These are phyloP conservation scores for Viola odorata DNA, from an alignment of 345 rosid species.

Conservation along the genomic window DNA sequence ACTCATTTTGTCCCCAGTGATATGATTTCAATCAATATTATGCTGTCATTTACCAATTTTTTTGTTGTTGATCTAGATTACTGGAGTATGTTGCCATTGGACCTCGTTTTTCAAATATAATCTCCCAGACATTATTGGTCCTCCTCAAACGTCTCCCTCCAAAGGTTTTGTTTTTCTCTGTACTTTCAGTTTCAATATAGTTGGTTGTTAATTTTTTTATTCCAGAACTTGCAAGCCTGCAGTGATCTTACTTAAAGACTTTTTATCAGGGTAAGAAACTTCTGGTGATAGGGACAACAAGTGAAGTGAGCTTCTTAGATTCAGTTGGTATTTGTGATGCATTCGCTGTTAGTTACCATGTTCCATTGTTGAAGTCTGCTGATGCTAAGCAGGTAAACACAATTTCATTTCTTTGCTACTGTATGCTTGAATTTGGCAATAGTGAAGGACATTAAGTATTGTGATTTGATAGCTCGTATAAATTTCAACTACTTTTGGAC, in stretches of 20 bases:
- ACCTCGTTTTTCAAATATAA: conserved; percentile 91
- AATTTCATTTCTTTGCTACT: too few species aligned
- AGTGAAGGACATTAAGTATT: neutral
- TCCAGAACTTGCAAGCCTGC: neutral
- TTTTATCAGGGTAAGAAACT: conserved; percentile 75
- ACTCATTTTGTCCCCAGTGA: neutral
- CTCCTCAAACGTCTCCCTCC: conserved; percentile 95
- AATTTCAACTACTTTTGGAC: too few species aligned
- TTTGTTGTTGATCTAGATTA: conserved; percentile 46
- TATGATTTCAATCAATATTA: neutral
- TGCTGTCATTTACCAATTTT: neutral
- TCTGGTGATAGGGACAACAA: conserved; percentile 87
- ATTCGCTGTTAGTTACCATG: conserved; percentile 65
- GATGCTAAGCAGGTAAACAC: conserved; percentile 80
- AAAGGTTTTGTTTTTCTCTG: conserved; percentile 43
- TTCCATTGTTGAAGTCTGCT: conserved; percentile 62
- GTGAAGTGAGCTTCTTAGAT: conserved; percentile 77
- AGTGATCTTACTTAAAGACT: conserved; percentile 4
- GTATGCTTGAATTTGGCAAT: too few species aligned
- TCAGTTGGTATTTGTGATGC: conserved; percentile 66
- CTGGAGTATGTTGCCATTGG: conserved; percentile 93
- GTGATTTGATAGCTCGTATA: too few species aligned
- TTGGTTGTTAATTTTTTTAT: conserved; percentile 1
- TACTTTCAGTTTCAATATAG: neutral
- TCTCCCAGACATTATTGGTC: conserved; percentile 83